Percentiles rank a stretch among this genome's conserved stretches.
Evolutionary conservation across 1,284 basidiomycete genomes (phyloP).

Genomic region (Boletus sp.): DNA sequence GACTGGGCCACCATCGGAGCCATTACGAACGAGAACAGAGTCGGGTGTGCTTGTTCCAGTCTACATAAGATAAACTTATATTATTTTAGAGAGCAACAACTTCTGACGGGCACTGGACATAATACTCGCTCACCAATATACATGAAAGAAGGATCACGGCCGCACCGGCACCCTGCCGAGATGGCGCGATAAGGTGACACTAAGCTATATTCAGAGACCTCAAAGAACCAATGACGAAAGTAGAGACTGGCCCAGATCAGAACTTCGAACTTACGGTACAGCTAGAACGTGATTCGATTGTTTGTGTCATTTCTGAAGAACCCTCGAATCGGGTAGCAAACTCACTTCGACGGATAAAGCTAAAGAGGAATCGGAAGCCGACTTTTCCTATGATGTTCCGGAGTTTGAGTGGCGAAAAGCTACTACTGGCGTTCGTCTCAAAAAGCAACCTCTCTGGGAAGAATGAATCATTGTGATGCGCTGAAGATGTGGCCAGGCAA

Average conservation of each 20-base stretch:
- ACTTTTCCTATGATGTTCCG: too few relatives aligned
- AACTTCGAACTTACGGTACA: background rate
- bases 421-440: too few relatives aligned
- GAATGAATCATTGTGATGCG: too few relatives aligned
- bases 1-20: background rate
- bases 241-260: background rate
- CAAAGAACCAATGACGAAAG: background rate
- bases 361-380: too few relatives aligned
- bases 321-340: too few relatives aligned
- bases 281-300: too few relatives aligned
- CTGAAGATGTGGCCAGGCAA: too few relatives aligned
- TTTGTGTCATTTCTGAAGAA: background rate
- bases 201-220: background rate
- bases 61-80: background rate
- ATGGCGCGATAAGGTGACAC: background rate
- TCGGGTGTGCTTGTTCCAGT: background rate
- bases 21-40: background rate
- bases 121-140: background rate
- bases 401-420: too few relatives aligned
- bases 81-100: background rate
- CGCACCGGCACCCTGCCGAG: background rate
- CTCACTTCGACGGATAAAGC: too few relatives aligned
- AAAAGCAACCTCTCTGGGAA: too few relatives aligned
- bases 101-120: background rate
- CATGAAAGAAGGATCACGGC: background rate